A percentile compares a stretch with the other conserved stretches of the same genome.
Evolutionary conservation across 2,329 filamentous ascomycete genomes (phyloP).

Genomic region (Alternaria atra): DNA sequence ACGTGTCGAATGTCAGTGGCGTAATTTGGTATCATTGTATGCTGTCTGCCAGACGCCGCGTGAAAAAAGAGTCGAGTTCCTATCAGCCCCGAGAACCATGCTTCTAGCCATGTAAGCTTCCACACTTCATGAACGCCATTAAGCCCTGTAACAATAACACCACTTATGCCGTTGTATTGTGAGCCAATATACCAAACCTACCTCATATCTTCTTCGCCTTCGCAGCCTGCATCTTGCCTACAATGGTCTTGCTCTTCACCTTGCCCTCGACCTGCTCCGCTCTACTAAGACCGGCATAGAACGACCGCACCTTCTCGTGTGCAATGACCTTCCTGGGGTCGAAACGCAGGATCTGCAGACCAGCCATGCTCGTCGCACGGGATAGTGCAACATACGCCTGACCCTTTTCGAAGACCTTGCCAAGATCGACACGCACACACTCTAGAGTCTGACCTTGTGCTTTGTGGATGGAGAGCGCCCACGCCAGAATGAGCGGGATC

Average conservation of each 20-base stretch:
- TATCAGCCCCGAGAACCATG: background rate
- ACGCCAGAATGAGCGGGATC: conserved; percentile 87
- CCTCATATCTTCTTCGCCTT: conserved; percentile 11
- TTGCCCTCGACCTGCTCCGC: conserved; percentile 63
- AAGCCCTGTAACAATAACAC: background rate
- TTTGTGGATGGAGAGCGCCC: conserved; percentile 98
- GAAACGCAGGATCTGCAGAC: conserved; percentile 87
- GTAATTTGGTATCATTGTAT: background rate
- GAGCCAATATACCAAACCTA: background rate
- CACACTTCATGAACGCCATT: background rate
- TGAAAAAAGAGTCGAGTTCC: background rate
- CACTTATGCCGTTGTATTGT: background rate
- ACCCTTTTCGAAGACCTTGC: conserved; percentile 93
- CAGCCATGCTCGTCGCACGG: conserved; percentile 86
- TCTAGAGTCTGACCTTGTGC: conserved; percentile 95
- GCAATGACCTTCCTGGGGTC: conserved; percentile 93
- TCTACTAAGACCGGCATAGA: conserved; percentile 83
- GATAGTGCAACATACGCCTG: conserved; percentile 97
- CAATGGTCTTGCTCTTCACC: conserved; percentile 42
- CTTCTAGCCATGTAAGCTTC: conserved; percentile 3
- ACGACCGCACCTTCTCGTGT: conserved; percentile 83
- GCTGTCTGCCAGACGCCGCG: background rate
- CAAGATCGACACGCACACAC: conserved; percentile 91
- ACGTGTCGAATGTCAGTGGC: background rate
- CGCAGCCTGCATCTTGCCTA: conserved; percentile 42